These are phyloP conservation scores for Citrullus mucosospermus DNA, from an alignment of 306 rosid genomes.

Conservation along the genomic window DNA sequence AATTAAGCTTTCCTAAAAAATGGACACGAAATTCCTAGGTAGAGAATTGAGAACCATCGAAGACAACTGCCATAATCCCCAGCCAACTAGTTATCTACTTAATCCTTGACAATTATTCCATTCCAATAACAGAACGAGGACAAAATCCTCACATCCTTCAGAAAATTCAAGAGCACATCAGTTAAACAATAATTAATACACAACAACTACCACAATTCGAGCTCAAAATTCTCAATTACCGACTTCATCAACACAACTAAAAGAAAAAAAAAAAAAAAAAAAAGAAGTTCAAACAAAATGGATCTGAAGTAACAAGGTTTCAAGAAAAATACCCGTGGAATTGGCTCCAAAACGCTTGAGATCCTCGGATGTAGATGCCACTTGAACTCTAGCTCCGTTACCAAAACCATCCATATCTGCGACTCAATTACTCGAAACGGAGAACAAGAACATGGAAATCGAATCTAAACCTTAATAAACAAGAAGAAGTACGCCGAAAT, in stretches of 20 bases:
- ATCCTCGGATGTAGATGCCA: slow-evolving; percentile 41
- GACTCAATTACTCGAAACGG: slow-evolving; percentile 10
- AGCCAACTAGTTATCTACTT: background rate
- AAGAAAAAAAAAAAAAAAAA: background rate
- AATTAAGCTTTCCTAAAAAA: background rate
- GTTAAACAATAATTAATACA: background rate
- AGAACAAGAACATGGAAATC: slow-evolving; percentile 17
- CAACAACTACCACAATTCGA: background rate
- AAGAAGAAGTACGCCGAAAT: background rate
- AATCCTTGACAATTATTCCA: background rate
- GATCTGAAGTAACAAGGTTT: background rate
- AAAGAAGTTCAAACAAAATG: background rate
- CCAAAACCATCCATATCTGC: slow-evolving; percentile 58
- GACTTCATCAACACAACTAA: background rate
- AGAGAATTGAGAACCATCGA: background rate
- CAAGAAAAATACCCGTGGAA: slow-evolving; percentile 41
- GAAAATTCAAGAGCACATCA: background rate
- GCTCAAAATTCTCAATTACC: background rate
- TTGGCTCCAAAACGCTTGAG: slow-evolving; percentile 39
- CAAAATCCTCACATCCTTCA: background rate
- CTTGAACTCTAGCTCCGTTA: slow-evolving; percentile 48
- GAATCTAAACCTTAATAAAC: slow-evolving; percentile 1
- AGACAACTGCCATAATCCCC: background rate
- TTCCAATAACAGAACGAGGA: background rate
- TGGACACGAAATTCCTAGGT: background rate